A percentile compares a stretch with the other conserved stretches of the same genome.
Evolutionary conservation across 106 monocot genomes (phyloP).

Genomic region (Platanthera zijinensis): DNA sequence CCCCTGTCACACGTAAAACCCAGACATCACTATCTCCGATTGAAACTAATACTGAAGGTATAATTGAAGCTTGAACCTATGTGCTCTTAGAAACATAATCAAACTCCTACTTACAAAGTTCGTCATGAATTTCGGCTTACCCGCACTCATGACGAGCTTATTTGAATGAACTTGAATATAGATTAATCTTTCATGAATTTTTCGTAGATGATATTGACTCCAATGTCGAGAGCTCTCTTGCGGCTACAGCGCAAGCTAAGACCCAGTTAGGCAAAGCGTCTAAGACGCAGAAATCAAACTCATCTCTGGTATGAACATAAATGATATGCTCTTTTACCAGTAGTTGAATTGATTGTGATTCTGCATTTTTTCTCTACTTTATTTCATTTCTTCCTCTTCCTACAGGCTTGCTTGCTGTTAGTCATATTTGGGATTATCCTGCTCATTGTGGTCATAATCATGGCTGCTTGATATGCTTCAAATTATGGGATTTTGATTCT

Average conservation of each 20-base stretch:
- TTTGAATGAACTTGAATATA: neutral
- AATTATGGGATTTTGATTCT: neutral
- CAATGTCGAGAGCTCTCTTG: slow-evolving; percentile 51
- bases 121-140: too few relatives aligned
- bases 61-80: too few relatives aligned
- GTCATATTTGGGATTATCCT: slow-evolving; percentile 18
- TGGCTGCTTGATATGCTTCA: slow-evolving; percentile 3
- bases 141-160: too few relatives aligned
- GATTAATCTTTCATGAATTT: neutral
- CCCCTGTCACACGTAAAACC: too few relatives aligned
- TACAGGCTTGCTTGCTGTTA: slow-evolving; percentile 15
- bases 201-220: slow-evolving; percentile 64
- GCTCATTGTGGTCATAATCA: slow-evolving; percentile 14
- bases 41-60: too few relatives aligned
- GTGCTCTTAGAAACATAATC: too few relatives aligned
- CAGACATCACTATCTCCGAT: too few relatives aligned
- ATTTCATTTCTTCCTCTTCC: neutral
- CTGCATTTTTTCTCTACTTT: neutral
- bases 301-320: slow-evolving; percentile 54
- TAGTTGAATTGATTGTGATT: neutral
- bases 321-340: neutral
- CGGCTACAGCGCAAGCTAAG: slow-evolving; percentile 58
- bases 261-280: slow-evolving; percentile 66
- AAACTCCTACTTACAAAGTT: too few relatives aligned
- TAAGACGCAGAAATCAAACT: slow-evolving; percentile 70